phyloP scores from a whole-genome alignment of 2,329 filamentous ascomycete genomes.

The Microcyclospora tardicrescens region DNA sequence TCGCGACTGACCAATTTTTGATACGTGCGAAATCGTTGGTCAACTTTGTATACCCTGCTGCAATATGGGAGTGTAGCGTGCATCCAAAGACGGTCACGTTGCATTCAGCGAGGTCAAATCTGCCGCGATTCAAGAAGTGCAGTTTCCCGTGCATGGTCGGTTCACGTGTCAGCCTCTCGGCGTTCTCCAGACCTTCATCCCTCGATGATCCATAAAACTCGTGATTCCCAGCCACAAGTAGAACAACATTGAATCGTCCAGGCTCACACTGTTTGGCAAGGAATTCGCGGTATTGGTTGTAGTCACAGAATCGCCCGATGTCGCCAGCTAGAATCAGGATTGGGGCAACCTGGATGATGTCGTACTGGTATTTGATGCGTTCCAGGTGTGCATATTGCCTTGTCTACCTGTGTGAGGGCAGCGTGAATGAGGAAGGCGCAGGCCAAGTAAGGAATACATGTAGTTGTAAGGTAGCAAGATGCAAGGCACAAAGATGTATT shows the following conservation, averaged over 20 bases:
- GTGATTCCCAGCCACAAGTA: constrained; percentile 42
- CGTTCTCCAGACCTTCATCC: constrained; percentile 26
- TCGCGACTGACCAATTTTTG: constrained; percentile 35
- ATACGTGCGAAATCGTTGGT: constrained; percentile 42
- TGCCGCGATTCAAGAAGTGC: constrained; percentile 27
- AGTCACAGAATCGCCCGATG: constrained; percentile 38
- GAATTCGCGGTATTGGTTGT: constrained; percentile 34
- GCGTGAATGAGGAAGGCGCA: no score
- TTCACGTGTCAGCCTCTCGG: constrained; percentile 28
- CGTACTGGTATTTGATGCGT: constrained; percentile 25
- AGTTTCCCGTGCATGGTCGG: constrained; percentile 26
- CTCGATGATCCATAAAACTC: constrained; percentile 39
- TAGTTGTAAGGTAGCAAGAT: no score
- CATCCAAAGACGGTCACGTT: constrained; percentile 41
- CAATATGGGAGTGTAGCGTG: constrained; percentile 42
- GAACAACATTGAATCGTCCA: constrained; percentile 30
- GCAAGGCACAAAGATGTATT: no score
- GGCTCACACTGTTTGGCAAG: constrained; percentile 27
- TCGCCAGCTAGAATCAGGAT: constrained; percentile 39
- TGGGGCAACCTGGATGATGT: constrained; percentile 25
- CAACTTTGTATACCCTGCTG: constrained; percentile 22
- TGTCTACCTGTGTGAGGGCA: not conserved
- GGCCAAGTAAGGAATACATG: no score
- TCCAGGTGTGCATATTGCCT: constrained; percentile 37
- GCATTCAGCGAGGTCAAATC: constrained; percentile 27